Base-by-base conservation (phyloP, 768 basidiomycete genomes). In the Leccinellum luteum region DNA sequence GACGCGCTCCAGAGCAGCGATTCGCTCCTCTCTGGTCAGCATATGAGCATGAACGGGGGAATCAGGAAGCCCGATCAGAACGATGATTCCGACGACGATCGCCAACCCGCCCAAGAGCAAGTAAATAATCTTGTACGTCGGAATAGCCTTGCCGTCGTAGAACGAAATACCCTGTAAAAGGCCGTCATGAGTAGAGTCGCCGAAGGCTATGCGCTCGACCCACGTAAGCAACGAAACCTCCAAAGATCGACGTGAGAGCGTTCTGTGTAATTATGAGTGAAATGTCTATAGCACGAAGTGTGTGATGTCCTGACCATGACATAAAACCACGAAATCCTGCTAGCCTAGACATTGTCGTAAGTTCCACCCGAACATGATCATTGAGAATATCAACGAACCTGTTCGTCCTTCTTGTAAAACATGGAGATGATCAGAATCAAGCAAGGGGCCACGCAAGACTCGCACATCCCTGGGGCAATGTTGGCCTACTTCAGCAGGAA, bases 371-470 rank as follows among this genome's bases (percentile, higher is more conserved):
- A 15, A 14, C 41, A 21, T 43, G 30, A 17, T 4, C 4, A n/a
- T 19, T 5, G 23, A 8, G 17, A 19, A 34, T 19, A 6, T 17
- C 47, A 17, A 8, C 62, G 31, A 47, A 77, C 81, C 74, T 87
- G 85, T 62, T 86, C 85, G 51, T 84, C 74, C 70, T 86, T 86
- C 75, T 82, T 84, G 72, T 86, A 87, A 65, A 86, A 87, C 81
- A 85, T 84, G 10, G 83, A 80, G 43, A 86, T 78, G 38, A 86
- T 78, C 52, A 86, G 70, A 68, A 87, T 82, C 32, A 87, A 73
- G 61, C 78, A 82, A 0, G 86, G 86, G 5, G 83, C 79, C 14
- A 86, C 86, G 63, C 85, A 85, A 60, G 78, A 79, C 67, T 88
- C 86, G 64, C 81, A 82, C 85, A 86, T 85, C 38, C 85, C 85